Evolutionary conservation across 225 moss, liverwort and hornwort genomes (phyloP), one percentile per base, ranked within the genome.

Genomic region (Pleurozium schreberi): DNA sequence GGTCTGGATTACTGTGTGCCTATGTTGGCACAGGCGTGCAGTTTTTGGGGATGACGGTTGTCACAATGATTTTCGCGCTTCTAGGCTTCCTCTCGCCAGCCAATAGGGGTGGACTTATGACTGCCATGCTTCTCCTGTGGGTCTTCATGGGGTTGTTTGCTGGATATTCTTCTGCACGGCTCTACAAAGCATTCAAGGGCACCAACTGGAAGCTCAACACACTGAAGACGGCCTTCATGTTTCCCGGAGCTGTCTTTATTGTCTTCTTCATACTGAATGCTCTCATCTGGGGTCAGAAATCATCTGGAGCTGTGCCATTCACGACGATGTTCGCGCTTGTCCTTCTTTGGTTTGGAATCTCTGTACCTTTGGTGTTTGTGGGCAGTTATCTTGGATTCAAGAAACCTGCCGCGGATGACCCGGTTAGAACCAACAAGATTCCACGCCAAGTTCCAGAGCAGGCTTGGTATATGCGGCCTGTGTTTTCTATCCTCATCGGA

Each of bases 71-170:
- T 33, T 97, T 97, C 81, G 97, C 97, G 42, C 94, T 97, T 19
- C 91, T 97, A 38, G 97, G 97, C 80, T 97, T 97, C 81, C 93
- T 97, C 65, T 97, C 97, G 65, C 97, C 97, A 47, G 97, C 97
- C 40, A 97, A 97, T 66, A 94, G 97, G 68, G 97, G 97, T 70
- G 97, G 96, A 60, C 90, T 97, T 45, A 97, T 96, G 97, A 97
- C 97, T 13, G 97, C 97, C 71, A 97, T 97, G 97, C 88, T 97
- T 80, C 95, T 97, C 12, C 92, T 96, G 55, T 97, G 97, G 97
- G 97, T 97, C 60, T 97, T 97, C 95, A 96, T 97, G 97, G 97
- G 97, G 69, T 85, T 97, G 50, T 95, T 97, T 40, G 96, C 97
- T 14, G 97, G 97, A 47, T 97, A 96, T 84, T 89, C 96, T 9